Base-by-base conservation (phyloP, 139 green algal species). In the Zygnema cylindricum region DNA sequence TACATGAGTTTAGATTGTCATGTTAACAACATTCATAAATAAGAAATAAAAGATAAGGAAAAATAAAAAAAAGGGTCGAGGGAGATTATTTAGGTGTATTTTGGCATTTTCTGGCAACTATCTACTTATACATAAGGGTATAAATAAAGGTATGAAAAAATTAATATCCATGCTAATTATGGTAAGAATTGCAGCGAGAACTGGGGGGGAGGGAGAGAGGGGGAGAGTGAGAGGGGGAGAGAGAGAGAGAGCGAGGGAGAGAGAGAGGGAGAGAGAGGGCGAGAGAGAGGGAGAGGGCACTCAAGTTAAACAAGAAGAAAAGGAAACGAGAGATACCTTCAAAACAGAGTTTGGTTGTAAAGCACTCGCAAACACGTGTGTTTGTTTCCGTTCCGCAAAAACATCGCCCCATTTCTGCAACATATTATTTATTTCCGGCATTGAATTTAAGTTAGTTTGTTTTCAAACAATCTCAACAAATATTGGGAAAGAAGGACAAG, bases 351-450 rank as follows among this genome's bases (percentile, higher is more conserved):
- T 82, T 21, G 33, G 81, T 23, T 85, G 81, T 38, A 86, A 33
- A 7, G 81, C 30, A 43, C 71, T 87, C 16, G 84, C 54, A n/a
- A 87, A 87, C 33, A 87, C 30, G 3, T 84, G 54, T 35, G 55
- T 63, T 43, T 75, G 32, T 7, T 69, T 69, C 71, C 7, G 2
- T 69, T 38, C 33, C 16, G 36, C 30, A 7, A 87, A 87, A 69
- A 86, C 2, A 42, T 3, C 23, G 22, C 2, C 2, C 81, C 81
- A 87, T 85, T 49, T 76, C 81, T 87, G 71, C 71, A 41, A 79
- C 57, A 73, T 73, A 16, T 16, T 16, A 16, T 63, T 16, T 16
- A 7, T 16, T 63, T 63, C 49, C 49, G 16, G 49, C 7, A 16
- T 25, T 16, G 49, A 25, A 16, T 63, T 7, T 25, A 63, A 7